Percentiles rank a stretch among this genome's conserved stretches.
phyloP scores from a whole-genome alignment of 2,329 filamentous ascomycete genomes.

The Tolypocladium ovalisporum region DNA sequence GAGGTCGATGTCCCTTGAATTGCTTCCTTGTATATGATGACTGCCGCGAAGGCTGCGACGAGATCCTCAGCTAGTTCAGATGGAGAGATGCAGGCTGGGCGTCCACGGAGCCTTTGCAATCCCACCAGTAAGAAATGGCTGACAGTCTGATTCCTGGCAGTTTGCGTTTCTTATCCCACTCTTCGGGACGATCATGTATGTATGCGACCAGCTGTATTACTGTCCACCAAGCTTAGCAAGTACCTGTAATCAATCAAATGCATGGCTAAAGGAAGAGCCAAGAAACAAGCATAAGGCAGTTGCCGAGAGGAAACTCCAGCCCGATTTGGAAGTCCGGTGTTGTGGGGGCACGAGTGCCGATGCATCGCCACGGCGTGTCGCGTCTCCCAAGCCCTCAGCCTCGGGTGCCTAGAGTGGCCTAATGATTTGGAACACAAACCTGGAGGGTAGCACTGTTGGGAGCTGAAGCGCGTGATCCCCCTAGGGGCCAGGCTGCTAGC shows the following conservation, averaged over 20 bases:
- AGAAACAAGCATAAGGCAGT: background rate
- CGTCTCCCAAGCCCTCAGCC: background rate
- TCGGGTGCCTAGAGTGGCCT: background rate
- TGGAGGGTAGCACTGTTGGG: background rate
- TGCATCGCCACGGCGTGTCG: background rate
- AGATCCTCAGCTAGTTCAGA: background rate
- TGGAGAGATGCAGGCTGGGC: background rate
- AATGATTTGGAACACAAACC: no score
- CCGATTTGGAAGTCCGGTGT: background rate
- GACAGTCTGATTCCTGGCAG: background rate
- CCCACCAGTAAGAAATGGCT: background rate
- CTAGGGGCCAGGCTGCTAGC: background rate
- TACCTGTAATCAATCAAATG: background rate
- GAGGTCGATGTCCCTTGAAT: background rate
- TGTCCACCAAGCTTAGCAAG: background rate
- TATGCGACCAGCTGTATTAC: background rate
- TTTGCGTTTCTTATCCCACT: no score
- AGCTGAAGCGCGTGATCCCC: background rate
- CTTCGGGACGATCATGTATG: background rate
- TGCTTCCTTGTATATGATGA: background rate
- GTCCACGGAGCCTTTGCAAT: background rate
- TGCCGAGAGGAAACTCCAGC: background rate
- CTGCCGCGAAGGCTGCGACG: background rate
- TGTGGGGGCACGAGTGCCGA: background rate
- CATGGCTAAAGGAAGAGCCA: no score